A percentile compares a stretch with the other conserved stretches of the same genome.
These are phyloP conservation scores for Zoysia japonica DNA, from an alignment of 176 grass and related monocot species.

Conservation along the genomic window DNA sequence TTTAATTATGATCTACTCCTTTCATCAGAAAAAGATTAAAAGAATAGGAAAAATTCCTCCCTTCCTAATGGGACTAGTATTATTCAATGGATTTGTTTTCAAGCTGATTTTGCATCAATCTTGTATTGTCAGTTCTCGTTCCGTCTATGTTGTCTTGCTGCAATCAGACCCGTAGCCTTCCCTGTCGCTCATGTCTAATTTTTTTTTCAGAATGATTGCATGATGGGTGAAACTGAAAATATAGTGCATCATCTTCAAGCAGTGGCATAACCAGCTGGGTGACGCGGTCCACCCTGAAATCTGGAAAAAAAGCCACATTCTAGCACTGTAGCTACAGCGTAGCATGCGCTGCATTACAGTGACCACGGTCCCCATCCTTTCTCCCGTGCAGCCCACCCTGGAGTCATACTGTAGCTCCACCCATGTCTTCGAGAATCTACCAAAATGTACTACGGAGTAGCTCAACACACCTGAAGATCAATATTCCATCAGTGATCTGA, in stretches of 20 bases:
- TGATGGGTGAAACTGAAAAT: neutral
- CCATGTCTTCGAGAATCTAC: no score
- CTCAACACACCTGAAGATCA: neutral
- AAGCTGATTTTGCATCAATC: neutral
- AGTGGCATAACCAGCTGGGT: no score
- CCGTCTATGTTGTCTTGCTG: neutral
- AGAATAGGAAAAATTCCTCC: no score
- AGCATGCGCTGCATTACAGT: no score
- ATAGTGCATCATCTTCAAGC: neutral
- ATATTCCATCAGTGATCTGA: neutral
- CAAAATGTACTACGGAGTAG: neutral
- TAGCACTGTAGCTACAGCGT: no score
- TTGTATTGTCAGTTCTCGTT: neutral
- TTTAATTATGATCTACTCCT: no score
- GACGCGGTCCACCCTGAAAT: no score
- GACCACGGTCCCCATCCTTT: no score
- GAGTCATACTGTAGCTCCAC: no score
- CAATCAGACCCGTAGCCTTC: neutral
- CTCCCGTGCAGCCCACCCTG: no score
- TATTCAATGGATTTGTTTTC: neutral
- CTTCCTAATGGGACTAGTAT: neutral
- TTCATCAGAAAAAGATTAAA: no score
- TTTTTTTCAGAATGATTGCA: neutral
- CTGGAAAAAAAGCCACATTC: no score
- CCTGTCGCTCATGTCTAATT: neutral